Base-by-base conservation (phyloP, 306 rosid genomes). In the Mimosa bimucronata region DNA sequence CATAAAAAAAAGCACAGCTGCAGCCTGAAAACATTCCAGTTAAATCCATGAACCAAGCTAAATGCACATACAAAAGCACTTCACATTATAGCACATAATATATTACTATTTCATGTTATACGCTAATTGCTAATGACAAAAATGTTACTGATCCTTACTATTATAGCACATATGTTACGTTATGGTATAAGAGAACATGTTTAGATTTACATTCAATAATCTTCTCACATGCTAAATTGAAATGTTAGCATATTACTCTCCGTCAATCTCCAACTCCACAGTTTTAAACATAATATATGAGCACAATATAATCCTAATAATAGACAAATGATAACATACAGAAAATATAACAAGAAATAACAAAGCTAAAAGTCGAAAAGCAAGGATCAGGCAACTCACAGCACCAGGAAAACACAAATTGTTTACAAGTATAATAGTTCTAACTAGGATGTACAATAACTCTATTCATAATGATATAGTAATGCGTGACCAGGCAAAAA, bases 321-420 rank as follows among this genome's bases (percentile, higher is more conserved):
- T 11, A 69, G 40, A 70, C 61, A 76, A 80, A 37, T 50, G 77
- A 38, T 38, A 71, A 65, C 26, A 62, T 62, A 37, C 25, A 14
- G 14, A 67, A 77, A 84, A 60, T 62, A 75, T 77, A 30, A 55
- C 45, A 77, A 28, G 53, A 67, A 67, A 41, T 74, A 71, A 61
- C 61, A 50, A 38, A 64, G 45, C 77, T 26, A 71, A 64, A 76
- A 48, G 48, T 66, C 37, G 26, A 76, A 66, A 76, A 61, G 57
- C 37, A 69, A 64, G 53, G 80, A 34, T 18, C 15, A 44, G 11
- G 69, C 19, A 72, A 58, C 37, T 69, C 53, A 19, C 46, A 31
- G 18, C 31, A 44, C 21, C 23, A 69, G 28, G 71, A 81, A 68
- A 38, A 60, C 62, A 52, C 46, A 46, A 11, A 19, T 34, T 66